Percentiles rank a stretch among this genome's conserved stretches.
phyloP scores from a whole-genome alignment of 208 protist genomes.

The Acanthamoeba sp. region DNA sequence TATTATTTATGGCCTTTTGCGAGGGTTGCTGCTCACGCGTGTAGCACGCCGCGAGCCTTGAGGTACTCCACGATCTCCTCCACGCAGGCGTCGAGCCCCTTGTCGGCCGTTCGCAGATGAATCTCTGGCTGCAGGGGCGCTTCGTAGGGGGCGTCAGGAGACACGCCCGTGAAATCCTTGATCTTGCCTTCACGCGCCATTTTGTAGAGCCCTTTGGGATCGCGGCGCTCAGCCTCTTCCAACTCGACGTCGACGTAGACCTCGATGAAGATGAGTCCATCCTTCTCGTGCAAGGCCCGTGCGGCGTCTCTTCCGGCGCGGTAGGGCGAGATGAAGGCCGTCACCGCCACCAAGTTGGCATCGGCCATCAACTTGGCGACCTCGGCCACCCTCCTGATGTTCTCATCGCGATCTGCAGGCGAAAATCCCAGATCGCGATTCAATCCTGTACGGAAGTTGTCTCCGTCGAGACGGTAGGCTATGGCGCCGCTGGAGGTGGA shows the following conservation, averaged over 20 bases:
- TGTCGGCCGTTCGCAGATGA: neutral
- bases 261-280: constrained; percentile 50
- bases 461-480: constrained; percentile 59
- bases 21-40: neutral
- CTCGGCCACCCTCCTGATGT: constrained; percentile 58
- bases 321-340: constrained; percentile 62
- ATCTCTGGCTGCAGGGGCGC: constrained; percentile 50
- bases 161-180: constrained; percentile 65
- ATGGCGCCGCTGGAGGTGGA: neutral
- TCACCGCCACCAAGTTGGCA: constrained; percentile 39
- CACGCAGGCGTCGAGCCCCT: constrained; percentile 33
- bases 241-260: constrained; percentile 40
- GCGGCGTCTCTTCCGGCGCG: neutral
- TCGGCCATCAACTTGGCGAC: constrained; percentile 70
- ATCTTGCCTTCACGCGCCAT: constrained; percentile 69
- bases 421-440: constrained; percentile 64
- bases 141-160: constrained; percentile 54
- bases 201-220: constrained; percentile 73
- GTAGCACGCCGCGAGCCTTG: neutral
- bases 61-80: constrained; percentile 47
- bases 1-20: neutral
- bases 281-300: constrained; percentile 37
- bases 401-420: constrained; percentile 39
- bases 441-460: constrained; percentile 56
- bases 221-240: constrained; percentile 47